These are phyloP conservation scores for Marsdenia floribunda DNA, from an alignment of 257 asterid species.

Conservation along the genomic window DNA sequence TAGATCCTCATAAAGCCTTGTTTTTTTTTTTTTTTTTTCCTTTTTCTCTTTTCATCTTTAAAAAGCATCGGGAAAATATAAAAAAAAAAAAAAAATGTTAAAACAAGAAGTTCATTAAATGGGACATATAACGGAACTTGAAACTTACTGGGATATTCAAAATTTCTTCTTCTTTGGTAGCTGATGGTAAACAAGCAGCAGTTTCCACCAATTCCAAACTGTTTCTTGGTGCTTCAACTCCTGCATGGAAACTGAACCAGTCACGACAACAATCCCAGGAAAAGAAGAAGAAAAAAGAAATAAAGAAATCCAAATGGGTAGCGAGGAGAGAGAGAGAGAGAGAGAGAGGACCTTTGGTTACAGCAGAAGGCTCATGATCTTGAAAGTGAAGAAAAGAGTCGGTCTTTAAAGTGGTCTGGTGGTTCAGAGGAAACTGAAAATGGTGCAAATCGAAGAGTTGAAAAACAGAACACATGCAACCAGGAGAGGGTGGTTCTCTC, in stretches of 20 bases:
- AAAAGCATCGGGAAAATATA: no score
- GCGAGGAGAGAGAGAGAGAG: neutral
- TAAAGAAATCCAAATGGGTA: neutral
- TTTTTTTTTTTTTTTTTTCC: neutral
- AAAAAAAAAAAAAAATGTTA: neutral
- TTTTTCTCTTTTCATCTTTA: no score
- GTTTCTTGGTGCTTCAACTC: constrained; percentile 84
- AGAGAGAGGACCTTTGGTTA: constrained; percentile 37
- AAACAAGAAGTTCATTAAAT: neutral
- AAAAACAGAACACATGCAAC: constrained; percentile 83
- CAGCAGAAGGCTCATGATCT: constrained; percentile 26
- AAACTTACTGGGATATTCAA: constrained; percentile 58
- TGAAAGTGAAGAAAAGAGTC: constrained; percentile 22
- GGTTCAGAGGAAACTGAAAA: constrained; percentile 44
- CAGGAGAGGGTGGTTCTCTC: constrained; percentile 31
- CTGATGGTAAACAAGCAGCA: constrained; percentile 11
- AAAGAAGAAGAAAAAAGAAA: neutral
- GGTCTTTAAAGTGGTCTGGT: constrained; percentile 30
- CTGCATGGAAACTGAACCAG: constrained; percentile 29
- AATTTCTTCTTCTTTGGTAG: constrained; percentile 21
- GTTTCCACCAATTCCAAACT: constrained; percentile 64
- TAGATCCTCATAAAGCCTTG: no score
- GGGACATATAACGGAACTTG: neutral
- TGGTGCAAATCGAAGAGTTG: constrained; percentile 67
- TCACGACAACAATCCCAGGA: neutral